Conservation (phyloP, 768 basidiomycete genomes). For the Kwoniella dendrophila region DNA sequence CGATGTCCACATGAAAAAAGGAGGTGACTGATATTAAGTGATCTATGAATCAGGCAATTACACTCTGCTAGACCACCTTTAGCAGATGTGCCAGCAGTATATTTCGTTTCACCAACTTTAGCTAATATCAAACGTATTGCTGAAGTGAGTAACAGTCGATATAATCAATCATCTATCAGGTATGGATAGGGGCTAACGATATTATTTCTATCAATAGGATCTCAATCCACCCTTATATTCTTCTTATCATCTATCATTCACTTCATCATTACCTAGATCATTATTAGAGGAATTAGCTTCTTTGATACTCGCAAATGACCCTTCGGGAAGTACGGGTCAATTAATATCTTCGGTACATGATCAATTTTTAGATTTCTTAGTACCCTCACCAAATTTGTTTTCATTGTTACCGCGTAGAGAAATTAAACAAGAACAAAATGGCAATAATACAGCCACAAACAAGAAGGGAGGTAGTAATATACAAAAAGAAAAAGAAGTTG, state of each 20-base stretch:
- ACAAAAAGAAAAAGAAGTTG: slow-evolving; percentile 47
- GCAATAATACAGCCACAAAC: slow-evolving; percentile 25
- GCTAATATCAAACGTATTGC: slow-evolving; percentile 86
- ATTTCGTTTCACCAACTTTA: slow-evolving; percentile 90
- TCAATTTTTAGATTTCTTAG: slow-evolving; percentile 94
- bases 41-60: slow-evolving; percentile 68
- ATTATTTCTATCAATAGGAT: slow-evolving; percentile 59
- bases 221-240: slow-evolving; percentile 86
- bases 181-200: not conserved
- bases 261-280: slow-evolving; percentile 82
- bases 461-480: slow-evolving; percentile 31
- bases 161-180: not conserved
- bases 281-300: slow-evolving; percentile 92
- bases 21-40: not conserved
- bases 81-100: slow-evolving; percentile 93
- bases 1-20: not conserved
- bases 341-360: slow-evolving; percentile 72
- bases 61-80: slow-evolving; percentile 85
- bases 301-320: slow-evolving; percentile 69
- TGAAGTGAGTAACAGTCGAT: slow-evolving; percentile 57
- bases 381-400: slow-evolving; percentile 89
- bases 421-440: slow-evolving; percentile 22
- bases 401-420: slow-evolving; percentile 69
- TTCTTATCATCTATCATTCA: slow-evolving; percentile 91
- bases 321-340: slow-evolving; percentile 37